Conservation (phyloP, 441 rosid genomes). For the Biscutella laevigata region DNA sequence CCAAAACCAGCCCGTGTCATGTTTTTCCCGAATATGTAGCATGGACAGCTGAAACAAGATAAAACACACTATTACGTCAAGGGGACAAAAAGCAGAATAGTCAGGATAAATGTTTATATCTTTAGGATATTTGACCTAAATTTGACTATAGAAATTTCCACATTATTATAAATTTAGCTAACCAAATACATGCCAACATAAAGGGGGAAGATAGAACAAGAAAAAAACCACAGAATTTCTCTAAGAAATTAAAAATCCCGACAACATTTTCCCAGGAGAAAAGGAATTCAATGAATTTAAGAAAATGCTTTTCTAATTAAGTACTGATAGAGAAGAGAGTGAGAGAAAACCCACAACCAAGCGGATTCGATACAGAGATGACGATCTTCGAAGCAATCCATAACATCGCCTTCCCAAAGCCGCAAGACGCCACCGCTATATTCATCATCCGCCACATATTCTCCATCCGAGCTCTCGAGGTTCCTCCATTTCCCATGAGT, state of each 20-base stretch:
- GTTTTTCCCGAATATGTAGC: constrained; percentile 84
- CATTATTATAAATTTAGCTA: neutral
- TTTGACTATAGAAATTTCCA: neutral
- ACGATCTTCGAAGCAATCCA: constrained; percentile 75
- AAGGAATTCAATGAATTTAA: too few relatives aligned
- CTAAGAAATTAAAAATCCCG: neutral
- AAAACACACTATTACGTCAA: constrained; percentile 10
- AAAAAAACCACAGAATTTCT: neutral
- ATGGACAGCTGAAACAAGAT: constrained; percentile 66
- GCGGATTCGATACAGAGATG: constrained; percentile 65
- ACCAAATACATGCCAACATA: neutral
- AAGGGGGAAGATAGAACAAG: too few relatives aligned
- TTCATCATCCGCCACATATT: constrained; percentile 27
- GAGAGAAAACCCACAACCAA: constrained; percentile 39
- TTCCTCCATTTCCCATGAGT: constrained; percentile 80
- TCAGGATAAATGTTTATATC: neutral
- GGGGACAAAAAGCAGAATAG: neutral
- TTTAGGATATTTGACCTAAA: neutral
- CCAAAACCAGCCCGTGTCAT: constrained; percentile 82
- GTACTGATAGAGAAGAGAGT: neutral
- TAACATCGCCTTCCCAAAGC: constrained; percentile 90
- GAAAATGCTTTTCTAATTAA: neutral
- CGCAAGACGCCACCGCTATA: constrained; percentile 61
- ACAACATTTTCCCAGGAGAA: neutral
- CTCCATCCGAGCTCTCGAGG: constrained; percentile 31